Conservation (phyloP, 306 rosid species). For the Aeschynomene evenia region DNA sequence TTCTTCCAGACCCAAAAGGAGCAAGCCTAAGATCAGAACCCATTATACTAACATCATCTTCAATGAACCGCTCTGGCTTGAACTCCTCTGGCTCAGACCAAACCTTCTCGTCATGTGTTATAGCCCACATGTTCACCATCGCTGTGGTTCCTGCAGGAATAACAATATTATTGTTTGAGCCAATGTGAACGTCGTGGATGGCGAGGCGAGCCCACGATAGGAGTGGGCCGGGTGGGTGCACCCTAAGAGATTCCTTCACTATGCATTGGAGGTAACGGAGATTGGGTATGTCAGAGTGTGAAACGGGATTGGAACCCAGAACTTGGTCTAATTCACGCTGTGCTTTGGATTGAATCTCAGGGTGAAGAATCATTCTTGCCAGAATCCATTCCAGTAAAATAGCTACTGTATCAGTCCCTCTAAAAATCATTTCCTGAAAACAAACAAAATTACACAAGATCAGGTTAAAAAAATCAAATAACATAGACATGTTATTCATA, state of each 20-base stretch:
- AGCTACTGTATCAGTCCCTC: constrained; percentile 91
- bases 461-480: too few species aligned
- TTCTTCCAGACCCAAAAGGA: constrained; percentile 75
- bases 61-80: constrained; percentile 58
- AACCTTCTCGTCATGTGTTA: constrained; percentile 51
- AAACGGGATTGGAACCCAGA: constrained; percentile 30
- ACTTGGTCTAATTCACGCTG: constrained; percentile 48
- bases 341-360: constrained; percentile 62
- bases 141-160: constrained; percentile 75
- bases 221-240: constrained; percentile 84
- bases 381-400: constrained; percentile 79
- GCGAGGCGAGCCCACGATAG: constrained; percentile 88
- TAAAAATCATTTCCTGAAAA: constrained; percentile 75
- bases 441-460: background rate
- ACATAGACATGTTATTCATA: too few species aligned
- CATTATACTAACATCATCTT: constrained; percentile 40
- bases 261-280: constrained; percentile 61
- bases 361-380: constrained; percentile 88
- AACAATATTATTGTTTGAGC: constrained; percentile 35
- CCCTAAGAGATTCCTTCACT: constrained; percentile 65
- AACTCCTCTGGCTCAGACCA: constrained; percentile 52
- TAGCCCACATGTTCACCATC: constrained; percentile 87
- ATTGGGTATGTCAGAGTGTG: constrained; percentile 55
- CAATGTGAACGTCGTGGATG: constrained; percentile 53
- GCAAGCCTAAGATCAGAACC: constrained; percentile 77